A percentile compares a stretch with the other conserved stretches of the same genome.
Evolutionary conservation across 768 basidiomycete genomes (phyloP).

Genomic region (Sarcodon aspratus): DNA sequence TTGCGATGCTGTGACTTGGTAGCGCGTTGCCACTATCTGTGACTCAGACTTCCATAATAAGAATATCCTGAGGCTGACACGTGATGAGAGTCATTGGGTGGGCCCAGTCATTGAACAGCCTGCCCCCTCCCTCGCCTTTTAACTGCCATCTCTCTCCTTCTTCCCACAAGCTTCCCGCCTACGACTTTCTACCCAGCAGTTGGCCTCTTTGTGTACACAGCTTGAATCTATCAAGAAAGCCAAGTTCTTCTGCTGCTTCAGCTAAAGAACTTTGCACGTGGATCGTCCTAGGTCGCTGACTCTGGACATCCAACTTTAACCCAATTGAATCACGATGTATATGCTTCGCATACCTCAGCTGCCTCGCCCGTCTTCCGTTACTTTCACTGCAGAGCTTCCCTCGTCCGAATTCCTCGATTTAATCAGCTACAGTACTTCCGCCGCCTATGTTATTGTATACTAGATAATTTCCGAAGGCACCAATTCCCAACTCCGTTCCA

Average conservation of each 20-base stretch:
- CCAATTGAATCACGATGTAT: constrained; percentile 13
- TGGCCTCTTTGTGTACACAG: no score
- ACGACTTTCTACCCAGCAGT: no score
- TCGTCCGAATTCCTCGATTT: background rate
- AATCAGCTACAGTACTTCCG: constrained; percentile 8
- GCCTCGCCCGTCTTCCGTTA: background rate
- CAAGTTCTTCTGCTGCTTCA: background rate
- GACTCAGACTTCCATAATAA: background rate
- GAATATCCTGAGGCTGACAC: no score
- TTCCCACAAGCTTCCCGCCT: no score
- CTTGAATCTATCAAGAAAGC: no score
- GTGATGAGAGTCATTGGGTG: no score
- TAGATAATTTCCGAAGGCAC: constrained; percentile 7
- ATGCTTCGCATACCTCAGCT: background rate
- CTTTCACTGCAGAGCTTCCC: background rate
- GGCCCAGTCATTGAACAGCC: no score
- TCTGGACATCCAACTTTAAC: constrained; percentile 14
- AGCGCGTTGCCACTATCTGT: background rate
- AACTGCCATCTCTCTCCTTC: no score
- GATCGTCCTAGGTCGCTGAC: constrained; percentile 21
- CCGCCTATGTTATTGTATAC: constrained; percentile 13
- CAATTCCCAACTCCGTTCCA: constrained; percentile 8
- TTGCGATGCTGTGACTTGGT: background rate
- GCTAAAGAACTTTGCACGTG: constrained; percentile 1
- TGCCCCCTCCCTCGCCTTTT: no score